Conservation (phyloP, 495 filamentous ascomycete genomes). For the Penicillium coprophilum region DNA sequence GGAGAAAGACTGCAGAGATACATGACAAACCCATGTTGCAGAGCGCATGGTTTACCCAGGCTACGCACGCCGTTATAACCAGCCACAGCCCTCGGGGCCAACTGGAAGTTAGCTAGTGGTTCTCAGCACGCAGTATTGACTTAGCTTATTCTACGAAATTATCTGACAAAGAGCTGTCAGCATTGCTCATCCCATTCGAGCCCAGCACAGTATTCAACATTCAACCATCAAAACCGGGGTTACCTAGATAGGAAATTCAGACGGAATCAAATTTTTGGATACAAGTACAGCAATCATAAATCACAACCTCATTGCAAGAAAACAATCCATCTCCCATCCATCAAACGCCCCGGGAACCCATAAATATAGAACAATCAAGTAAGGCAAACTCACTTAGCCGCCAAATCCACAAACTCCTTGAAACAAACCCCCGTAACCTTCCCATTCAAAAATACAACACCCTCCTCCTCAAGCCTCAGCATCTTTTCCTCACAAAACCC, state of each 20-base stretch:
- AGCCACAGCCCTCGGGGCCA: no score
- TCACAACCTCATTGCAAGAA: not conserved
- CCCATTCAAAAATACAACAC: slow-evolving; percentile 34
- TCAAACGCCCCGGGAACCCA: no score
- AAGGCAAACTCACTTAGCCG: slow-evolving; percentile 4
- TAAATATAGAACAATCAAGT: not conserved
- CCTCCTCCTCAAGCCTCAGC: slow-evolving; percentile 29
- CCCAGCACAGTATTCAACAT: no score
- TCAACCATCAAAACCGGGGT: no score
- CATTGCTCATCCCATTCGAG: not conserved
- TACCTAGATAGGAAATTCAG: no score
- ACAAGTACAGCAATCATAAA: no score
- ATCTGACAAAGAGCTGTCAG: not conserved
- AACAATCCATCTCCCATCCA: no score
- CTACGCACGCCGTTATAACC: no score
- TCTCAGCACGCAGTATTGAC: not conserved
- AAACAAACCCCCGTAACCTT: slow-evolving; percentile 32
- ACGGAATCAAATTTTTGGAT: not conserved
- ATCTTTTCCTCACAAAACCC: slow-evolving; percentile 34
- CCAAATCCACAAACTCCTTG: slow-evolving; percentile 32
- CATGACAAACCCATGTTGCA: no score
- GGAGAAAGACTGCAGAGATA: no score
- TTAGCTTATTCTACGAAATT: not conserved
- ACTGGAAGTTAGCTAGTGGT: no score
- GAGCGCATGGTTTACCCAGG: no score